Conservation (phyloP, 2,329 filamentous ascomycete genomes). For the Coniochaeta sp. region DNA sequence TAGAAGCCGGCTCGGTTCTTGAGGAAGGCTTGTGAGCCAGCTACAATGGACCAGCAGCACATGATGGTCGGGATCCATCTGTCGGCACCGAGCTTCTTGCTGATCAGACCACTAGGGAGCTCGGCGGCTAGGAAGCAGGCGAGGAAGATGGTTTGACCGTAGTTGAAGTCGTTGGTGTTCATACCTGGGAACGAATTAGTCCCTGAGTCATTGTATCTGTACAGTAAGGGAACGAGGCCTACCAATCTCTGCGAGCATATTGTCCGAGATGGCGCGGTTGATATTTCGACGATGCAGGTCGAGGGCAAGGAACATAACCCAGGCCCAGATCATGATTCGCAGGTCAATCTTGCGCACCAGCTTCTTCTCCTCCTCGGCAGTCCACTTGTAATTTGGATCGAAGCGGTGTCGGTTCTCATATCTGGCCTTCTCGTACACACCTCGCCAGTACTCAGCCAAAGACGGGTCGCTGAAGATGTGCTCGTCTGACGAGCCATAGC, state of each 20-base stretch:
- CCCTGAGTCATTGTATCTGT: not conserved
- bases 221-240: conserved; percentile 2
- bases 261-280: conserved; percentile 21
- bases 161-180: conserved; percentile 30
- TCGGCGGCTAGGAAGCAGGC: conserved; percentile 40
- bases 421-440: conserved; percentile 43
- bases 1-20: conserved; percentile 19
- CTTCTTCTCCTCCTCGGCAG: conserved; percentile 39
- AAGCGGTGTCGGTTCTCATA: conserved; percentile 58
- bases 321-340: conserved; percentile 22
- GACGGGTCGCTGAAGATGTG: conserved; percentile 41
- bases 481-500: conserved; percentile 24
- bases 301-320: conserved; percentile 17
- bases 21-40: conserved; percentile 21
- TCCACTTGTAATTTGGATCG: conserved; percentile 49
- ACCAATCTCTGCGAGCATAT: conserved; percentile 27
- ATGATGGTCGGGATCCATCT: conserved; percentile 38
- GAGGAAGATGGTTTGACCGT: conserved; percentile 38
- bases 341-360: conserved; percentile 41
- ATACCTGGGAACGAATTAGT: conserved; percentile 11
- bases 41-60: conserved; percentile 18
- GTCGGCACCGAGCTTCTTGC: conserved; percentile 41
- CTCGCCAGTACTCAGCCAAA: conserved; percentile 44
- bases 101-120: conserved; percentile 41
- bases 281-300: conserved; percentile 20